Conservation (phyloP, 2,329 filamentous ascomycete species). For the Ascochyta lentis region DNA sequence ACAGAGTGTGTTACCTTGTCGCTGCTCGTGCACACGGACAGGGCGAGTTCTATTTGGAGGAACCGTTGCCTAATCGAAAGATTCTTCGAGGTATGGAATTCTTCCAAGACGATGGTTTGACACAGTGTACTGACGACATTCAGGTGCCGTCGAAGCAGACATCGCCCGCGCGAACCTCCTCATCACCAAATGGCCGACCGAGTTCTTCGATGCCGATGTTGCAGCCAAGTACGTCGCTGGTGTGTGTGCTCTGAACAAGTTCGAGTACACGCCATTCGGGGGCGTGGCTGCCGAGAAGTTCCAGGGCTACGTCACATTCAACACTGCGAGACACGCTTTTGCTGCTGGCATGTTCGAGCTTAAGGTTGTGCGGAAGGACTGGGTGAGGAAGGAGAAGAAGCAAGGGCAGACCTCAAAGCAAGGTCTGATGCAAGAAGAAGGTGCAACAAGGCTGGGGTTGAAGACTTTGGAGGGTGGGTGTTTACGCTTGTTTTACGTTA, state of each 20-base stretch:
- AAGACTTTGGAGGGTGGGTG: neutral
- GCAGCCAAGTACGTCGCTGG: slow-evolving; percentile 2
- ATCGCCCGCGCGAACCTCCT: neutral
- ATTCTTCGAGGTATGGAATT: neutral
- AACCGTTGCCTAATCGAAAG: slow-evolving; percentile 1
- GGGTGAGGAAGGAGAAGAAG: neutral
- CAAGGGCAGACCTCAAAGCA: neutral
- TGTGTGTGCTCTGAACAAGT: neutral
- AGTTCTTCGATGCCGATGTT: neutral
- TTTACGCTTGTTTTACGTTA: neutral
- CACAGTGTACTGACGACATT: neutral
- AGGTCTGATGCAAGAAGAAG: neutral
- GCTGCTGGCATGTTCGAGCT: neutral
- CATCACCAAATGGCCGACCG: neutral
- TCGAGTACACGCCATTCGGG: neutral
- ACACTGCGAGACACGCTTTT: neutral
- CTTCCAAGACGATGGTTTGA: too few relatives aligned
- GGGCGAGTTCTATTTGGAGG: slow-evolving; percentile 18
- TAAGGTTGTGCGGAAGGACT: neutral
- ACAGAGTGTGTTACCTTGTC: slow-evolving; percentile 14
- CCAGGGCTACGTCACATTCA: slow-evolving; percentile 4
- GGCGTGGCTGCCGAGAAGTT: slow-evolving; percentile 1
- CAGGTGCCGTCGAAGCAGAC: slow-evolving; percentile 6
- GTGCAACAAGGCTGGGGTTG: too few relatives aligned
- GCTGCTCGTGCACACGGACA: slow-evolving; percentile 14